Conservation (phyloP, 805 yeast species). For the Wickerhamomyces bovis region DNA sequence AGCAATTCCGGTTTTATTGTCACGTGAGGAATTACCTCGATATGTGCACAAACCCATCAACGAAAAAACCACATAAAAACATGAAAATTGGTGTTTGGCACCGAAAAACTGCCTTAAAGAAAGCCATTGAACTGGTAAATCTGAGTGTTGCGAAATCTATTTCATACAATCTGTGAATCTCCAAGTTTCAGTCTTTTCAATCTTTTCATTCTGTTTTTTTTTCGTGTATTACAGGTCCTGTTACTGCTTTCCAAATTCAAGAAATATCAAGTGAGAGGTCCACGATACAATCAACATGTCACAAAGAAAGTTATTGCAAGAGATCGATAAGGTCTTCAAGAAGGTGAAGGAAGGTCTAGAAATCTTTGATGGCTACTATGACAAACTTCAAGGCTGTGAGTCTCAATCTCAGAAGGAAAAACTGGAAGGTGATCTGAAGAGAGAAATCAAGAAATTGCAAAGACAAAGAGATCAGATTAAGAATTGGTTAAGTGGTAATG, state of each 20-base stretch:
- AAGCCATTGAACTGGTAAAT: not conserved
- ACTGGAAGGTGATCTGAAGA: slow-evolving; percentile 84
- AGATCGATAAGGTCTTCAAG: slow-evolving; percentile 88
- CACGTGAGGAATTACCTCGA: not conserved
- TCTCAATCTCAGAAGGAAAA: slow-evolving; percentile 89
- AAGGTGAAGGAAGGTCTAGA: slow-evolving; percentile 89
- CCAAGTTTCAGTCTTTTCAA: not conserved
- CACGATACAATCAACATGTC: slow-evolving; percentile 29
- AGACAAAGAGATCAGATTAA: slow-evolving; percentile 92
- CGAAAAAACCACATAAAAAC: too few species aligned
- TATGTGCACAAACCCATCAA: not conserved
- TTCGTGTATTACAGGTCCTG: not conserved
- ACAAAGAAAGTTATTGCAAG: slow-evolving; percentile 47
- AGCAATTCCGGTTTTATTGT: too few species aligned
- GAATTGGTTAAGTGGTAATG: slow-evolving; percentile 88
- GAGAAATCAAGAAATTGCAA: slow-evolving; percentile 92
- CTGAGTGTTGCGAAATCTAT: not conserved
- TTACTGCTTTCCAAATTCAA: not conserved
- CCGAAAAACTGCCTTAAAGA: not conserved
- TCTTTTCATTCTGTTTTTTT: too few species aligned
- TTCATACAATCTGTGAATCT: not conserved
- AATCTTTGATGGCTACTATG: slow-evolving; percentile 79
- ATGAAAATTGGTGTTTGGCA: too few species aligned
- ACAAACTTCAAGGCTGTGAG: slow-evolving; percentile 75
- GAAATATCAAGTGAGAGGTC: not conserved